A percentile compares a stretch with the other conserved stretches of the same genome.
Conservation (phyloP, 768 basidiomycete species). For the Boletus fagicola region DNA sequence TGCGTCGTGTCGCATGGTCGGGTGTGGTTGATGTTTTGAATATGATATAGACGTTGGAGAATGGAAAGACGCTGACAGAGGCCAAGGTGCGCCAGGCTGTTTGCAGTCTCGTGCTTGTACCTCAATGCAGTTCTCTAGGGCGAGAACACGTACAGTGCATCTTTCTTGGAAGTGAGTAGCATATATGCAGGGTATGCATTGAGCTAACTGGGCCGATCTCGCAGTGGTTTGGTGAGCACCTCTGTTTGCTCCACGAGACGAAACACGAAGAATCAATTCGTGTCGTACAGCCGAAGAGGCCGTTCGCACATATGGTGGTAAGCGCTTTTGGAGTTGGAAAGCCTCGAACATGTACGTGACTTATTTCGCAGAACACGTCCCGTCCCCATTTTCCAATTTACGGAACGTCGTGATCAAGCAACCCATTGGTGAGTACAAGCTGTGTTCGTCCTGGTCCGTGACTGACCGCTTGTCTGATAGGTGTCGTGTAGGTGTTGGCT, state of each 20-base stretch:
- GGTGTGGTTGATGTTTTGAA: slow-evolving; percentile 13
- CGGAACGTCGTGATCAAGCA: slow-evolving; percentile 94
- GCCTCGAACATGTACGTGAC: not conserved
- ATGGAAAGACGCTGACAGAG: slow-evolving; percentile 88
- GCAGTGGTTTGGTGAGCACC: slow-evolving; percentile 74
- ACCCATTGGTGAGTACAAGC: slow-evolving; percentile 63
- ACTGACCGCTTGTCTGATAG: slow-evolving; percentile 24
- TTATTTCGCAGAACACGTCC: slow-evolving; percentile 65
- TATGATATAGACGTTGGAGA: slow-evolving; percentile 76
- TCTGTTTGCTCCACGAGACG: not conserved
- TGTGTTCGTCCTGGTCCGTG: slow-evolving; percentile 37
- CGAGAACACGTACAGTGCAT: slow-evolving; percentile 83
- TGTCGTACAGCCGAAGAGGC: slow-evolving; percentile 77
- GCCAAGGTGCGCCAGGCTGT: slow-evolving; percentile 53
- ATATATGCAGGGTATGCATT: not conserved
- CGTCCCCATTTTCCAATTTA: slow-evolving; percentile 62
- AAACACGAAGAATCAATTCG: slow-evolving; percentile 1
- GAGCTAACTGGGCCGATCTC: slow-evolving; percentile 3
- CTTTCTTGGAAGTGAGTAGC: slow-evolving; percentile 69
- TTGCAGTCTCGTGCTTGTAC: not conserved
- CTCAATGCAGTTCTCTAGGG: slow-evolving; percentile 41
- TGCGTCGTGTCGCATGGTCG: slow-evolving; percentile 35
- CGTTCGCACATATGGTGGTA: slow-evolving; percentile 86
- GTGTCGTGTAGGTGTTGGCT: slow-evolving; percentile 44
- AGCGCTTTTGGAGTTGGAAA: slow-evolving; percentile 12